Percentiles rank a stretch among this genome's conserved stretches.
These are phyloP conservation scores for Fusarium mangiferae DNA, from an alignment of 2,329 filamentous ascomycete genomes.

Conservation along the genomic window DNA sequence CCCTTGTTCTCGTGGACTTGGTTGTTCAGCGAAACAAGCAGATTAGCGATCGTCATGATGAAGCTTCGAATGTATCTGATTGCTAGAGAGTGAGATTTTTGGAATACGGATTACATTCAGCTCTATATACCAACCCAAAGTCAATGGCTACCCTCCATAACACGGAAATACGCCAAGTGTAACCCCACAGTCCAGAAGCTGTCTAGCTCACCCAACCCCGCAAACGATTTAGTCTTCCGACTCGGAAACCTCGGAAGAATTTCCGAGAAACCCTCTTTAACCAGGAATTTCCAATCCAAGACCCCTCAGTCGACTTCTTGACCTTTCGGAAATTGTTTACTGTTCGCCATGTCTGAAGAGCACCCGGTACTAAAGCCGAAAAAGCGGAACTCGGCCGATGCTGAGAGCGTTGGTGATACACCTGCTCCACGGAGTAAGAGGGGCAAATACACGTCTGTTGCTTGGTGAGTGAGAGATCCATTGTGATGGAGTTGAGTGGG, in stretches of 20 bases:
- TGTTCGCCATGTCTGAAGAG: not conserved
- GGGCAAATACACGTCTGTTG: constrained; percentile 52
- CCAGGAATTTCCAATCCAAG: not conserved
- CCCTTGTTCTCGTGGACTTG: constrained; percentile 36
- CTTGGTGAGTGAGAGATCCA: constrained; percentile 46
- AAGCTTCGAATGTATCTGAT: no score
- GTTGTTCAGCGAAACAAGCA: constrained; percentile 33
- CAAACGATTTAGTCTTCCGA: not conserved
- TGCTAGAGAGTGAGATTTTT: not conserved
- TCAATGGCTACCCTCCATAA: not conserved
- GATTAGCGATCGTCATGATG: constrained; percentile 44
- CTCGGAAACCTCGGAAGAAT: constrained; percentile 32
- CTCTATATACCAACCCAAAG: not conserved
- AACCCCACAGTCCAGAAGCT: not conserved
- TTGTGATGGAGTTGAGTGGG: fast-evolving
- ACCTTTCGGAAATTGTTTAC: constrained; percentile 6
- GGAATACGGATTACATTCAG: not conserved
- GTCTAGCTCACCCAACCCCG: not conserved
- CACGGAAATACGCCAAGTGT: not conserved
- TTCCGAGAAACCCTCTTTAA: constrained; percentile 23
- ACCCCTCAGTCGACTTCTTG: not conserved
- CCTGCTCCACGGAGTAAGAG: constrained; percentile 42
- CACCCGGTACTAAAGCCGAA: constrained; percentile 12
- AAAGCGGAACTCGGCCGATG: constrained; percentile 27
- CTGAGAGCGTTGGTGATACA: not conserved